A percentile compares a stretch with the other conserved stretches of the same genome.
phyloP scores from a whole-genome alignment of 2,329 filamentous ascomycete genomes.

The Diaporthe caulivora region DNA sequence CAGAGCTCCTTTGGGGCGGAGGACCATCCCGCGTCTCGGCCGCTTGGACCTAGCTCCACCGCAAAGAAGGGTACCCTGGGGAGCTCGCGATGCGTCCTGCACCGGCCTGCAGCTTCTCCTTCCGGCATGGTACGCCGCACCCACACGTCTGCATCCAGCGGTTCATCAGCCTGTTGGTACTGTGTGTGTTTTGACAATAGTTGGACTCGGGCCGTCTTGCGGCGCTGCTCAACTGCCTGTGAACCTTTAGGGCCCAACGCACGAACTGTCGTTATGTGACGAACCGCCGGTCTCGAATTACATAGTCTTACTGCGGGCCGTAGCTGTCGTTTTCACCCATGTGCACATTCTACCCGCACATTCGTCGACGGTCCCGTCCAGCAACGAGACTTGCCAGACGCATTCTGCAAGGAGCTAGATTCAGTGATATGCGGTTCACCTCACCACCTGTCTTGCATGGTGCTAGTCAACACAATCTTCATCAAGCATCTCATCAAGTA shows the following conservation, averaged over 20 bases:
- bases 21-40: constrained; percentile 35
- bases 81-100: constrained; percentile 28
- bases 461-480: constrained; percentile 24
- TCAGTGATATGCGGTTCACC: constrained; percentile 20
- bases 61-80: constrained; percentile 21
- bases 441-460: constrained; percentile 31
- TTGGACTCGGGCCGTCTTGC: constrained; percentile 21
- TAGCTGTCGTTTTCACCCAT: background rate
- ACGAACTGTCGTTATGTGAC: background rate
- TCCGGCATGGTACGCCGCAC: constrained; percentile 34
- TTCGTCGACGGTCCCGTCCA: background rate
- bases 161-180: constrained; percentile 22
- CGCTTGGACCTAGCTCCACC: constrained; percentile 30
- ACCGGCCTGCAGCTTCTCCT: constrained; percentile 37
- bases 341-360: constrained; percentile 13
- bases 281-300: background rate
- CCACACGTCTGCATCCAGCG: constrained; percentile 27
- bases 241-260: background rate
- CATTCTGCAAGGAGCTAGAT: constrained; percentile 3
- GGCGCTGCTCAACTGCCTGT: background rate
- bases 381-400: background rate
- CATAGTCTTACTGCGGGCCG: background rate
- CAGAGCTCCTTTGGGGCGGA: constrained; percentile 18
- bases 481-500: constrained; percentile 19
- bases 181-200: constrained; percentile 5